phyloP scores from a whole-genome alignment of 495 filamentous ascomycete genomes.

The Halenospora varia region DNA sequence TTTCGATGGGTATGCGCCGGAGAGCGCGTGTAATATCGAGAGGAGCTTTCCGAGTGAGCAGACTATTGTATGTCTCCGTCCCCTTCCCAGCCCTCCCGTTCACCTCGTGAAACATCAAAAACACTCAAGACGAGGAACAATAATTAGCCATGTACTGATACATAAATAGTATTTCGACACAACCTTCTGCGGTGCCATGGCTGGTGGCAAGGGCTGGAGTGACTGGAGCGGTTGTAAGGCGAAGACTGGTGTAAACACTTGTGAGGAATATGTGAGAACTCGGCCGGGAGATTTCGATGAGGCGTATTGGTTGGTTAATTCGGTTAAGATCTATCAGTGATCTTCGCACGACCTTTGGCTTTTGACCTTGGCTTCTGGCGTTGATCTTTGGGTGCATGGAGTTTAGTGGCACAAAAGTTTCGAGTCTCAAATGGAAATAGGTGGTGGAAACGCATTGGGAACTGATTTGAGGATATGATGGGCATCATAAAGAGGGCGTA shows the following conservation, averaged over 20 bases:
- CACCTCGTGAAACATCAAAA: neutral
- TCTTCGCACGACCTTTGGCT: no score
- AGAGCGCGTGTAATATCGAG: constrained; percentile 54
- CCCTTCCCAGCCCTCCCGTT: neutral
- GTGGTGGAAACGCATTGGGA: no score
- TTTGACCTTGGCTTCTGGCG: neutral
- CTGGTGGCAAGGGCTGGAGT: constrained; percentile 28
- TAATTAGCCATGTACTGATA: neutral
- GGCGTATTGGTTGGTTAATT: constrained; percentile 30
- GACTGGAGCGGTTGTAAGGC: neutral
- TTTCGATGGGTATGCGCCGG: constrained; percentile 49
- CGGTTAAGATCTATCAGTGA: constrained; percentile 40
- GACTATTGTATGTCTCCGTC: constrained; percentile 49
- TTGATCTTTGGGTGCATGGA: no score
- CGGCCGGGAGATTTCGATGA: constrained; percentile 50
- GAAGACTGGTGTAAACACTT: constrained; percentile 29
- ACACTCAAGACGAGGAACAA: neutral
- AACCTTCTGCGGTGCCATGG: constrained; percentile 83
- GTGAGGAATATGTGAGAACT: constrained; percentile 53
- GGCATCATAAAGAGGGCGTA: no score
- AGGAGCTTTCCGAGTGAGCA: constrained; percentile 63
- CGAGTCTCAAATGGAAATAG: no score
- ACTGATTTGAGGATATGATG: no score
- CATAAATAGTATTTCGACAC: constrained; percentile 53
- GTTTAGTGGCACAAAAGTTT: no score